A percentile compares a stretch with the other conserved stretches of the same genome.
Evolutionary conservation across 73 alveolate species (phyloP).

Genomic region (Tetrahymena borealis): DNA sequence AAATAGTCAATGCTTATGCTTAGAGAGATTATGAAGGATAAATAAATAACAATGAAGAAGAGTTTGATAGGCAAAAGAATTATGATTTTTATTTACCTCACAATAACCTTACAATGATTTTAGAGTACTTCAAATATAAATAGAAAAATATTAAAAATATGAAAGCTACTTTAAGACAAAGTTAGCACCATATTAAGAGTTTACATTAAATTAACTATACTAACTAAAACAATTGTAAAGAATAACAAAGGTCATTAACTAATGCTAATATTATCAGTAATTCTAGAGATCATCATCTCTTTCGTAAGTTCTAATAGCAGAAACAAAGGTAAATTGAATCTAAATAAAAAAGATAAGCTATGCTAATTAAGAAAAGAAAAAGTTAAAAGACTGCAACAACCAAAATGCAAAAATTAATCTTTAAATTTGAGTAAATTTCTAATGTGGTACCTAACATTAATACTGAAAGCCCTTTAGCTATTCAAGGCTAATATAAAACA

Average conservation of each 20-base stretch:
- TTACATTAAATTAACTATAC: not conserved
- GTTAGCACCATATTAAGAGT: not conserved
- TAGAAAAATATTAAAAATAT: not conserved
- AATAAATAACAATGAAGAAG: not conserved
- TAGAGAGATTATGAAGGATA: not conserved
- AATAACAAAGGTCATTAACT: not conserved
- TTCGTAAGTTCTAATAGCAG: not conserved
- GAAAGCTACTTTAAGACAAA: not conserved
- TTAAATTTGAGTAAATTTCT: not conserved
- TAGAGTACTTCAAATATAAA: not conserved
- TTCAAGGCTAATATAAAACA: not conserved
- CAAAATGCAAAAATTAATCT: not conserved
- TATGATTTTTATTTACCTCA: not conserved
- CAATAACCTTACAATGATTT: not conserved
- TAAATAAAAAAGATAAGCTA: not conserved
- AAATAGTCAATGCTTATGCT: not conserved
- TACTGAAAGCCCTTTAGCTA: not conserved
- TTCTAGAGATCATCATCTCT: not conserved
- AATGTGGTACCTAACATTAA: not conserved
- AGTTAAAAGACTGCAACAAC: not conserved
- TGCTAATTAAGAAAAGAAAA: not conserved
- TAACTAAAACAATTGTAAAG: not conserved
- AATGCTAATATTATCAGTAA: not conserved
- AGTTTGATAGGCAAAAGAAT: not conserved
- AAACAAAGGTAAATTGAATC: not conserved